Conservation (phyloP, 306 rosid genomes). For the Acacia confusa region DNA sequence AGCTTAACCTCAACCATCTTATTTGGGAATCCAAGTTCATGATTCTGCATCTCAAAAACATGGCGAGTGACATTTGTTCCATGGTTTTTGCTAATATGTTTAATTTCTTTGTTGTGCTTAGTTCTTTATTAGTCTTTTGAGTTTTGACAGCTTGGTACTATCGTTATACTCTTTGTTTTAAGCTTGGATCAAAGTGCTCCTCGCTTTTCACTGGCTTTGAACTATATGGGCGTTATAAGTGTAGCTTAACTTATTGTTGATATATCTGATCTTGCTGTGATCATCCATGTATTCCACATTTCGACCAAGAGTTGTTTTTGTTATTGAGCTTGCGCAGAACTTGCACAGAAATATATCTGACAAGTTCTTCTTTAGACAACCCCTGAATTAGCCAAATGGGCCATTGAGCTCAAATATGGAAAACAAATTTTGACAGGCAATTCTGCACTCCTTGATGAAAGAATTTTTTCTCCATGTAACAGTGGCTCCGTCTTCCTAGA, state of each 20-base stretch:
- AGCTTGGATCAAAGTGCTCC: not conserved
- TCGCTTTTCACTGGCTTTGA: not conserved
- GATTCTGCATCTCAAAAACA: not conserved
- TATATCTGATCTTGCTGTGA: not conserved
- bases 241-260: not conserved
- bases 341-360: conserved; percentile 39
- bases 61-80: not conserved
- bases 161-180: not conserved
- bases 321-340: conserved; percentile 31
- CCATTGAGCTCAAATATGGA: conserved; percentile 34
- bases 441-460: conserved; percentile 25
- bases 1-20: not conserved
- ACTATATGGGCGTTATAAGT: not conserved
- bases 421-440: conserved; percentile 41
- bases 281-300: not conserved
- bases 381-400: conserved; percentile 23
- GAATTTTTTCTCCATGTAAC: conserved; percentile 29
- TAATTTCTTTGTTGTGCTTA: not conserved
- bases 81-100: not conserved
- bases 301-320: not conserved
- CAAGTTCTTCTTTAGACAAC: conserved; percentile 34
- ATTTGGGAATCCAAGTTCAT: not conserved
- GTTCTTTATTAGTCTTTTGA: not conserved
- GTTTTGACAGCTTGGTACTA: not conserved
- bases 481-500: conserved; percentile 25